Evolutionary conservation across 108 stramenopile genomes (phyloP).

Genomic region (Aureococcus anophagefferens): DNA sequence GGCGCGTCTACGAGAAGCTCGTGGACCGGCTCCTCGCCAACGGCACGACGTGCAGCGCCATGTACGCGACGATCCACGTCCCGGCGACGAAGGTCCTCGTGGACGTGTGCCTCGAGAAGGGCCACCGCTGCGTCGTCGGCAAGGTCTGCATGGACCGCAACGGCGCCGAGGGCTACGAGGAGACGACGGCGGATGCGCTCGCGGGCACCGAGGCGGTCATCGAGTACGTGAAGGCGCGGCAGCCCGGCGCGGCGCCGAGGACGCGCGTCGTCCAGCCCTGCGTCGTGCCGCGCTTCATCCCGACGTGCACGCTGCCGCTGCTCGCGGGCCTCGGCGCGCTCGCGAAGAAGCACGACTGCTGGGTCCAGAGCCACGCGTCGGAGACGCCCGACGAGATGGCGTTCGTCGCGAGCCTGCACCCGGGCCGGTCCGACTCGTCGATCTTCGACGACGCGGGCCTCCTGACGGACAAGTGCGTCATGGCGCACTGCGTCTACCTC

Average conservation of each 20-base stretch:
- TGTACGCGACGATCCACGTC: slow-evolving; percentile 54
- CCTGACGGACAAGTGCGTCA: slow-evolving; percentile 35
- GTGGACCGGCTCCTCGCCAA: slow-evolving; percentile 38
- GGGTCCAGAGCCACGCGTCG: slow-evolving; percentile 44
- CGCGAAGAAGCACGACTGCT: slow-evolving; percentile 23
- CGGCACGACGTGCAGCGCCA: slow-evolving; percentile 57
- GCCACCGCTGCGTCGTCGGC: slow-evolving; percentile 63
- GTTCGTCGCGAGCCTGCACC: slow-evolving; percentile 42
- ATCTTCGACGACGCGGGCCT: slow-evolving; percentile 43
- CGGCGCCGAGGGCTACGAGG: slow-evolving; percentile 39
- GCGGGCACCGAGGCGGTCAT: slow-evolving; percentile 41
- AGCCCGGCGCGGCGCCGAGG: neutral
- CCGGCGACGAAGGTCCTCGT: slow-evolving; percentile 47
- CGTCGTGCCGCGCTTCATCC: slow-evolving; percentile 61
- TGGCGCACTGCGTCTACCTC: slow-evolving; percentile 57
- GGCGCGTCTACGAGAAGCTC: slow-evolving; percentile 36
- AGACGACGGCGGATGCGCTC: slow-evolving; percentile 40
- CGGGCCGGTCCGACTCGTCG: slow-evolving; percentile 32
- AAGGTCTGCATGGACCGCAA: slow-evolving; percentile 72
- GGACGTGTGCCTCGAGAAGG: slow-evolving; percentile 35
- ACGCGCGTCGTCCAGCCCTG: slow-evolving; percentile 35
- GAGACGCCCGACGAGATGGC: slow-evolving; percentile 53
- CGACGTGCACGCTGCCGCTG: slow-evolving; percentile 50
- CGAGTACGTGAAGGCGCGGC: slow-evolving; percentile 26
- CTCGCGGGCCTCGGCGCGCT: slow-evolving; percentile 41